Evolutionary conservation across 1,139 yeast genomes (phyloP).

Genomic region (Taphrina deformans): DNA sequence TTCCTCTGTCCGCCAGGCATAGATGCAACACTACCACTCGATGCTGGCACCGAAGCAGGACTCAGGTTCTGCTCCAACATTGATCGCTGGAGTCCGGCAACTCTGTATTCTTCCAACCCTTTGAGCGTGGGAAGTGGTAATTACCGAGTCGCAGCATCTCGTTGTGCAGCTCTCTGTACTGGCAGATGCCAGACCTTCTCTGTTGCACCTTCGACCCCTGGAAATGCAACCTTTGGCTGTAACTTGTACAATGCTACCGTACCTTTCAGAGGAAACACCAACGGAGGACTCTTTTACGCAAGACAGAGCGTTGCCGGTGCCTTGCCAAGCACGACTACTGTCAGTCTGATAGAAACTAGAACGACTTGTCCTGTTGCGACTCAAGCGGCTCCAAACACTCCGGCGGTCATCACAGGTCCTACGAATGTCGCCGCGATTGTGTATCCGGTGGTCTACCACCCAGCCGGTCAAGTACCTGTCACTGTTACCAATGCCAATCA

Average conservation of each 20-base stretch:
- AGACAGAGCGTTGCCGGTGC: constrained; percentile 26
- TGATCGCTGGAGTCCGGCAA: constrained; percentile 30
- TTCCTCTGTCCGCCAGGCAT: constrained; percentile 33
- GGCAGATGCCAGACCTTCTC: constrained; percentile 28
- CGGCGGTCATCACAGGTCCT: constrained; percentile 11
- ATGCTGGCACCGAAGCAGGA: constrained; percentile 20
- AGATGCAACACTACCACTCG: constrained; percentile 27
- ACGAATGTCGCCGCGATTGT: constrained; percentile 9
- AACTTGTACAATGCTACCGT: constrained; percentile 30
- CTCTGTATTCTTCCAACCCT: constrained; percentile 15
- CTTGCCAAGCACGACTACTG: not conserved
- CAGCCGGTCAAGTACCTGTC: not conserved
- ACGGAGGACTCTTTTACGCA: constrained; percentile 32
- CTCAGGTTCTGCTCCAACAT: constrained; percentile 30
- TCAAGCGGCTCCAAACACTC: not conserved
- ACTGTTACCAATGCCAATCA: constrained; percentile 16
- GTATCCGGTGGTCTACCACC: constrained; percentile 19
- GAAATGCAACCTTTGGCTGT: constrained; percentile 30
- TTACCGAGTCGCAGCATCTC: constrained; percentile 21
- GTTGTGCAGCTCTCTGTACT: constrained; percentile 29
- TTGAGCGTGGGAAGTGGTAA: constrained; percentile 27
- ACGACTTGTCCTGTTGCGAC: constrained; percentile 20
- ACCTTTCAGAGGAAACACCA: constrained; percentile 32
- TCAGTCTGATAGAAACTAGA: not conserved
- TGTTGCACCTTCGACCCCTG: constrained; percentile 30